Conservation (phyloP, 805 yeast species). For the Monosporozyma unispora region DNA sequence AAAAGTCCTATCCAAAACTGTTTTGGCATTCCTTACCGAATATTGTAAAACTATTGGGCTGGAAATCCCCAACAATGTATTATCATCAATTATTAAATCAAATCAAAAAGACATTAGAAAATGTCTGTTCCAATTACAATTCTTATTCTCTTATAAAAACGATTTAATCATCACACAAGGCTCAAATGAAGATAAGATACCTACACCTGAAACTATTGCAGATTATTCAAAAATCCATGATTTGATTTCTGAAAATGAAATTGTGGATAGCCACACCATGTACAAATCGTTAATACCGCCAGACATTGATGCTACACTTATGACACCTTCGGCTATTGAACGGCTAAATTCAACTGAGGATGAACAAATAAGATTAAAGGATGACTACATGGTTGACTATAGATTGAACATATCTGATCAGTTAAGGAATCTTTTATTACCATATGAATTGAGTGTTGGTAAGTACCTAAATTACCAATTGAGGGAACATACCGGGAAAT, state of each 20-base stretch:
- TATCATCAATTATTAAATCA: slow-evolving; percentile 25
- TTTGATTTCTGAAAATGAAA: slow-evolving; percentile 15
- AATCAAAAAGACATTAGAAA: slow-evolving; percentile 38
- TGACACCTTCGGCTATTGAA: slow-evolving; percentile 9
- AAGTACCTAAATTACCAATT: slow-evolving; percentile 3
- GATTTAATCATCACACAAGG: neutral
- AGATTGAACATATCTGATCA: slow-evolving; percentile 17
- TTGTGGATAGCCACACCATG: slow-evolving; percentile 8
- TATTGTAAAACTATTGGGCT: slow-evolving; percentile 25
- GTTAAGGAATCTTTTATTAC: slow-evolving; percentile 8
- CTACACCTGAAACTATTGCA: neutral
- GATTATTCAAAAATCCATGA: slow-evolving; percentile 11
- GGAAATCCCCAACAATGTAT: slow-evolving; percentile 25
- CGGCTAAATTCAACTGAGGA: slow-evolving; percentile 7
- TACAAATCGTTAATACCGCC: slow-evolving; percentile 17
- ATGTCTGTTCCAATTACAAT: slow-evolving; percentile 39
- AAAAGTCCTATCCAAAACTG: slow-evolving; percentile 13
- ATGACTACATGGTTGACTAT: slow-evolving; percentile 25
- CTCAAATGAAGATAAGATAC: neutral
- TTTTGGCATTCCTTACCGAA: slow-evolving; percentile 31
- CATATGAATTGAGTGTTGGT: slow-evolving; percentile 20
- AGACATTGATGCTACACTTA: slow-evolving; percentile 18
- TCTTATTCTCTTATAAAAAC: slow-evolving; percentile 8
- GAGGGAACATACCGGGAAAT: neutral
- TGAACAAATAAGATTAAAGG: slow-evolving; percentile 15